Evolutionary conservation across 2,329 filamentous ascomycete genomes (phyloP).

Genomic region (Biscogniauxia mediterranea): DNA sequence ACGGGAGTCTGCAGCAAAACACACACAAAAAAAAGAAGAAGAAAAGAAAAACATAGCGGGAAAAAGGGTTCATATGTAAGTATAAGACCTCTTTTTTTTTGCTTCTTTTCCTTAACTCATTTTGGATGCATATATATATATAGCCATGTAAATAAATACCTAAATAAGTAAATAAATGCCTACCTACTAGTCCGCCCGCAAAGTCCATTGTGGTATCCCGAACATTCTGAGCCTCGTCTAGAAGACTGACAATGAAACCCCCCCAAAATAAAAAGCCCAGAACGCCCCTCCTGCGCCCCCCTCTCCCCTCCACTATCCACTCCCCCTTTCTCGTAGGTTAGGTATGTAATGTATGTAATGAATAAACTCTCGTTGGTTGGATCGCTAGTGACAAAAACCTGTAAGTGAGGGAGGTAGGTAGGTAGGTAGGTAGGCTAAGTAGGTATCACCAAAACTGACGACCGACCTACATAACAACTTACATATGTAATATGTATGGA

Average conservation of each 20-base stretch:
- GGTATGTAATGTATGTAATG: not conserved
- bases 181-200: no score
- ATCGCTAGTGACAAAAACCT: not conserved
- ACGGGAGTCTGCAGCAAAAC: constrained; percentile 4
- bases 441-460: not conserved
- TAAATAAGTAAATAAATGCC: no score
- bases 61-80: no score
- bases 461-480: no score
- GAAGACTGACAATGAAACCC: not conserved
- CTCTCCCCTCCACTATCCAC: no score
- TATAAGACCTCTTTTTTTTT: no score
- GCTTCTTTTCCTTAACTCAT: no score
- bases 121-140: no score
- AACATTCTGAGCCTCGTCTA: not conserved
- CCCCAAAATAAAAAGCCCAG: not conserved
- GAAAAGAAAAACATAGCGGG: no score
- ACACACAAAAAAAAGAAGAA: not conserved
- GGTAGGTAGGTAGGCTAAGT: not conserved
- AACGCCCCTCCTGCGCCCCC: not conserved
- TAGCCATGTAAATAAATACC: no score
- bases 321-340: not conserved
- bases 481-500: not conserved
- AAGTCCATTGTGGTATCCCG: not conserved
- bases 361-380: not conserved
- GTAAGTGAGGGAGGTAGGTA: not conserved